These are phyloP conservation scores for Cercospora sojina DNA, from an alignment of 2,329 filamentous ascomycete genomes.

Conservation along the genomic window DNA sequence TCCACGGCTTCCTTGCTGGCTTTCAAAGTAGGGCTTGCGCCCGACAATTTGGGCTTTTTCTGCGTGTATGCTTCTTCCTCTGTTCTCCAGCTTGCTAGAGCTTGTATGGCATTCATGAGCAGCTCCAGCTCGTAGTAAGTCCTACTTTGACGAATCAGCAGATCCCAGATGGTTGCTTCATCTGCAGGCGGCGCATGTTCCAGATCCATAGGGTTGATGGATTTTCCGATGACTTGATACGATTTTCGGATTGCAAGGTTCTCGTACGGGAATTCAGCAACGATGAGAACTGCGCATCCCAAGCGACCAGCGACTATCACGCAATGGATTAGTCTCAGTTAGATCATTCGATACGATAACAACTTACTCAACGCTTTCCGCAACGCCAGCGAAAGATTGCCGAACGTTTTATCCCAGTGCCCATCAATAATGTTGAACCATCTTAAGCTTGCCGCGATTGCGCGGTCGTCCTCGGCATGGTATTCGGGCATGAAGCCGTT, in stretches of 20 bases:
- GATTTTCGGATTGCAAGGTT: slow-evolving; percentile 46
- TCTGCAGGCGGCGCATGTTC: slow-evolving; percentile 18
- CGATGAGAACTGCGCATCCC: slow-evolving; percentile 56
- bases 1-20: slow-evolving; percentile 43
- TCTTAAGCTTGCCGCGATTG: slow-evolving; percentile 75
- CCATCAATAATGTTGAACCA: slow-evolving; percentile 78
- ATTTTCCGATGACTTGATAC: slow-evolving; percentile 42
- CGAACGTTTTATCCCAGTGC: slow-evolving; percentile 69
- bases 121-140: slow-evolving; percentile 47
- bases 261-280: slow-evolving; percentile 51
- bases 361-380: slow-evolving; percentile 78
- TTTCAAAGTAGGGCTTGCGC: slow-evolving; percentile 36
- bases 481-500: slow-evolving; percentile 65
- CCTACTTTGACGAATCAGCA: slow-evolving; percentile 33
- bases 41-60: slow-evolving; percentile 24
- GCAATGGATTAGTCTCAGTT: slow-evolving; percentile 23
- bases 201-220: slow-evolving; percentile 41
- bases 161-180: slow-evolving; percentile 26
- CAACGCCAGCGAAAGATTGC: slow-evolving; percentile 69
- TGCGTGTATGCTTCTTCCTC: slow-evolving; percentile 42
- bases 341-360: background rate
- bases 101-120: slow-evolving; percentile 44
- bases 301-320: slow-evolving; percentile 49
- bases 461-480: slow-evolving; percentile 60
- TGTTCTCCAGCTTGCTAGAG: slow-evolving; percentile 46